Conservation (phyloP, 208 protist genomes). For the Balamuthia mandrillaris region DNA sequence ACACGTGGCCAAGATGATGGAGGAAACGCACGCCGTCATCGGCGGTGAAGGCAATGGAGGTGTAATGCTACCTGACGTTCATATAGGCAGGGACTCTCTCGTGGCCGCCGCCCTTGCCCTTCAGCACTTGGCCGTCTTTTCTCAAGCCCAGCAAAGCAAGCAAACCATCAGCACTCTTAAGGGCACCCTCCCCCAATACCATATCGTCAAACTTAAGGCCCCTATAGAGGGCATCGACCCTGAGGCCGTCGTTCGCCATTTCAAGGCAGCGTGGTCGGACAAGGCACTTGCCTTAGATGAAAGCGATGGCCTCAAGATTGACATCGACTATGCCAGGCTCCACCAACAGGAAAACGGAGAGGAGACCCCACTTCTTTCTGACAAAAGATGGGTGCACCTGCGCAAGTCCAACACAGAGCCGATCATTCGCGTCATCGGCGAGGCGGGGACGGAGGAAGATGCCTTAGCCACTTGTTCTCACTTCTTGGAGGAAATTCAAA, state of each 20-base stretch:
- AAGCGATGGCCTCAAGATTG: constrained; percentile 68
- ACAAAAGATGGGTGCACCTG: constrained; percentile 71
- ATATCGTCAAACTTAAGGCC: constrained; percentile 73
- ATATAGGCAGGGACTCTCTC: constrained; percentile 72
- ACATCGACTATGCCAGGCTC: constrained; percentile 17
- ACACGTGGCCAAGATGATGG: constrained; percentile 71
- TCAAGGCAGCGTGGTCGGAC: constrained; percentile 43
- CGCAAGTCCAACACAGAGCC: constrained; percentile 75
- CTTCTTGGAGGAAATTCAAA: constrained; percentile 52
- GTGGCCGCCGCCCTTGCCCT: constrained; percentile 66
- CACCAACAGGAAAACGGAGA: not conserved
- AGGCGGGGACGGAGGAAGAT: constrained; percentile 26
- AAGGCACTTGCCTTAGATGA: constrained; percentile 30
- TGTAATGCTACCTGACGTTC: constrained; percentile 73
- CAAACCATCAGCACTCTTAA: constrained; percentile 58
- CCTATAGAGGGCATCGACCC: constrained; percentile 53
- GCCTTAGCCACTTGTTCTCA: constrained; percentile 24
- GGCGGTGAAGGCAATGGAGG: constrained; percentile 79
- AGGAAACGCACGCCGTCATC: constrained; percentile 45
- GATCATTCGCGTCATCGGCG: constrained; percentile 70
- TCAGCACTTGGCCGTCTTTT: constrained; percentile 44
- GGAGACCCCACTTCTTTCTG: not conserved
- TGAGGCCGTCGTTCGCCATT: constrained; percentile 37
- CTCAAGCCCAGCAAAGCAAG: not conserved
- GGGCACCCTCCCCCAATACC: constrained; percentile 60